A percentile compares a stretch with the other conserved stretches of the same genome.
Evolutionary conservation across 495 filamentous ascomycete species (phyloP).

Genomic region (Aspergillus homomorphus): DNA sequence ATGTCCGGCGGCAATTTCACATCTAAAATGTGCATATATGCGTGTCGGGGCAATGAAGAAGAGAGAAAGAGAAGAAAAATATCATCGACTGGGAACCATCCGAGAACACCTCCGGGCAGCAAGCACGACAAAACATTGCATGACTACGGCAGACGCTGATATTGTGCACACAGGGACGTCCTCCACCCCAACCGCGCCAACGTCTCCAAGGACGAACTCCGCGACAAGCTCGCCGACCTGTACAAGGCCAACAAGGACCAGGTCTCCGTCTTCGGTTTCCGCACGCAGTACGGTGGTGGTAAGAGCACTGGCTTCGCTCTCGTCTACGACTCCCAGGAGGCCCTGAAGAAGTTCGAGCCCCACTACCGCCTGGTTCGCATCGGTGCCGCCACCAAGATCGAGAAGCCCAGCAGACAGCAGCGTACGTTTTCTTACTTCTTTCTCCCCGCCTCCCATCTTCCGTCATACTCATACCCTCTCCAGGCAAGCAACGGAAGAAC

Average conservation of each 20-base stretch:
- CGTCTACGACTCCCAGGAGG: constrained; percentile 95
- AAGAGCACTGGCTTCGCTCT: constrained; percentile 99
- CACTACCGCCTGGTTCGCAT: constrained; percentile 93
- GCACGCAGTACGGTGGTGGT: constrained; percentile 98
- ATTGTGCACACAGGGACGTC: constrained; percentile 70
- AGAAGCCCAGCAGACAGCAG: constrained; percentile 96
- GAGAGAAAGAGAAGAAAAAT: constrained; percentile 15
- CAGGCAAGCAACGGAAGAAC: constrained; percentile 99
- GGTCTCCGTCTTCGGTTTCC: constrained; percentile 95
- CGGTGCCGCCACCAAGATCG: constrained; percentile 85
- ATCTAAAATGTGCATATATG: not conserved
- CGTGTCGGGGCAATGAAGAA: constrained; percentile 10
- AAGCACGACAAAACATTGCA: not conserved
- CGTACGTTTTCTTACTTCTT: constrained; percentile 63
- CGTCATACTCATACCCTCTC: constrained; percentile 13
- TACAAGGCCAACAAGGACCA: constrained; percentile 98
- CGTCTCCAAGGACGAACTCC: constrained; percentile 98
- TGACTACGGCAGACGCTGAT: constrained; percentile 13
- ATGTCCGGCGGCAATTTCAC: not conserved
- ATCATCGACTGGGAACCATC: constrained; percentile 7
- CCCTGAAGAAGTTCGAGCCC: constrained; percentile 99
- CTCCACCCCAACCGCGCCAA: constrained; percentile 98
- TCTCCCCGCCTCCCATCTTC: not conserved
- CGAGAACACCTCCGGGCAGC: not conserved
- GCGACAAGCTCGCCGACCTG: constrained; percentile 85